phyloP scores from a whole-genome alignment of 306 rosid genomes.

The Ormosia emarginata region DNA sequence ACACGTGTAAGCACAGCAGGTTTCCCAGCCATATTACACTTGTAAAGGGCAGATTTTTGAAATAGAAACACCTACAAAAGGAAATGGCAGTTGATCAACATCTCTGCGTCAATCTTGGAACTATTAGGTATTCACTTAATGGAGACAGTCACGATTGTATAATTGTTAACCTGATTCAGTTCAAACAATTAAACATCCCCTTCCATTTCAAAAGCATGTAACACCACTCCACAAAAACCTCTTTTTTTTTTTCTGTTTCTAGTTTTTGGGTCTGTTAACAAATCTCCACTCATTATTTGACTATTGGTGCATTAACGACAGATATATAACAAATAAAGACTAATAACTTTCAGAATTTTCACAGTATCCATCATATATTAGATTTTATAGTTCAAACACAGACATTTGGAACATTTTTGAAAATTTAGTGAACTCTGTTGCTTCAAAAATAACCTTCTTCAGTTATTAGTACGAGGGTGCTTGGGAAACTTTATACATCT shows the following conservation, averaged over 20 bases:
- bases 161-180: slow-evolving; percentile 10
- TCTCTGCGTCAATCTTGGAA: not conserved
- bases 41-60: slow-evolving; percentile 93
- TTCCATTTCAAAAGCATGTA: not conserved
- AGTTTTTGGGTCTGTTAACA: not conserved
- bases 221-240: not conserved
- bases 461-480: not conserved
- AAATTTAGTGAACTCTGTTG: not conserved
- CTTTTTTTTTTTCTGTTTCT: not conserved
- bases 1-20: slow-evolving; percentile 99
- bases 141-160: not conserved
- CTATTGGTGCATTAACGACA: not conserved
- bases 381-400: not conserved
- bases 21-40: slow-evolving; percentile 99
- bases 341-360: not conserved
- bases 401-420: not conserved
- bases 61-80: slow-evolving; percentile 77
- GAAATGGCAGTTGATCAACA: slow-evolving; percentile 16
- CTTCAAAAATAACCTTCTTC: not conserved
- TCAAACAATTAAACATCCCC: not conserved
- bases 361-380: not conserved
- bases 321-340: not conserved
- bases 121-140: not conserved
- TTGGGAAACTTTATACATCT: not conserved
- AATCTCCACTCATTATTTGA: not conserved